Evolutionary conservation across 2,329 filamentous ascomycete genomes (phyloP).

Genomic region (Sporothrix humicola): DNA sequence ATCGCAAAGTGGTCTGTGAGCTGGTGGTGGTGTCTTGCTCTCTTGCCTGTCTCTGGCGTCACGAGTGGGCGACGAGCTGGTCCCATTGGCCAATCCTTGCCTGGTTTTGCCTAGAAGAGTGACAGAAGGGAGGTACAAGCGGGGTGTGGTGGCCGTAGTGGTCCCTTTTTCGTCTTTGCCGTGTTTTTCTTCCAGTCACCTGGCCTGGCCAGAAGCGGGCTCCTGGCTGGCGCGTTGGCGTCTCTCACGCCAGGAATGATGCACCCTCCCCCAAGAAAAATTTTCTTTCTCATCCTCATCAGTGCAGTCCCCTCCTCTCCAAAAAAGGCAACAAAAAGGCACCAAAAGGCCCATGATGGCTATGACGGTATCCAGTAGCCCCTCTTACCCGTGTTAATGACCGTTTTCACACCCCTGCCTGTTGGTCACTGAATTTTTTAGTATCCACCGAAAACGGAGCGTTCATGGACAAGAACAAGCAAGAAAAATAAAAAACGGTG

Average conservation of each 20-base stretch:
- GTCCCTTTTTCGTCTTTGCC: not conserved
- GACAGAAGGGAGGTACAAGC: not conserved
- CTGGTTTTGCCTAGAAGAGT: not conserved
- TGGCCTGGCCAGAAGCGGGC: slow-evolving; percentile 26
- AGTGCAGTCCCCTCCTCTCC: not conserved
- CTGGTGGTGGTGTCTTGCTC: too few species aligned
- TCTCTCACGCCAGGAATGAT: not conserved
- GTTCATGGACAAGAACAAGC: not conserved
- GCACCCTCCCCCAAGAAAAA: slow-evolving; percentile 20
- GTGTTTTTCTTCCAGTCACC: slow-evolving; percentile 32
- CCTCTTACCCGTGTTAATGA: slow-evolving; percentile 9
- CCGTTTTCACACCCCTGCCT: slow-evolving; percentile 11
- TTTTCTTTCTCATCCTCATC: slow-evolving; percentile 25
- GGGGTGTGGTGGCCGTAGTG: not conserved
- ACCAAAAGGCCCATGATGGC: not conserved
- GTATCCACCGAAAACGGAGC: slow-evolving; percentile 10
- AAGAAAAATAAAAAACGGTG: not conserved
- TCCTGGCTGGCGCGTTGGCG: not conserved
- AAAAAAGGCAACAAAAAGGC: not conserved
- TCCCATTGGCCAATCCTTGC: slow-evolving; percentile 31
- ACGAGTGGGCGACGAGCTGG: slow-evolving; percentile 24
- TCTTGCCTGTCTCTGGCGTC: slow-evolving; percentile 21
- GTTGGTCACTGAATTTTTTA: not conserved
- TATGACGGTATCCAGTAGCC: slow-evolving; percentile 2
- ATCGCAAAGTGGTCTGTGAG: not conserved